These are phyloP conservation scores for Phalaenopsis hybrid DNA, from an alignment of 116 monocot species.

Conservation along the genomic window DNA sequence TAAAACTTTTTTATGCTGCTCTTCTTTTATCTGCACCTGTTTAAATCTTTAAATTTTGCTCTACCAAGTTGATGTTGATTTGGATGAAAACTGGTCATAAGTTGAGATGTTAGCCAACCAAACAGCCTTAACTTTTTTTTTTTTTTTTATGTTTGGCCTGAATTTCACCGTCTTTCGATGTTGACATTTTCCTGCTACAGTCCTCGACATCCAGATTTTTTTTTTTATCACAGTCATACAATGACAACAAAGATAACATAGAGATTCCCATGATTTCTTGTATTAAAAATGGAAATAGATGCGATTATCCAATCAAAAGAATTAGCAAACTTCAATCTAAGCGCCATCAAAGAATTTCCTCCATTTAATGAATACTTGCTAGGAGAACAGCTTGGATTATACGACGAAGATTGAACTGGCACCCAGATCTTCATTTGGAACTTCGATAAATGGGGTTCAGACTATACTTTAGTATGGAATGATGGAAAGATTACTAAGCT, in stretches of 20 bases:
- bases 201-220: not conserved
- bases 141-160: not conserved
- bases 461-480: no score
- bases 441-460: slow-evolving; percentile 66
- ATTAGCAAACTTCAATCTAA: slow-evolving; percentile 32
- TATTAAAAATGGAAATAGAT: slow-evolving; percentile 50
- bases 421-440: slow-evolving; percentile 86
- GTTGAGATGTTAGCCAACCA: not conserved
- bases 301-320: slow-evolving; percentile 46
- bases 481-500: no score
- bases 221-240: no score
- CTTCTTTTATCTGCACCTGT: no score
- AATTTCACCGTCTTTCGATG: not conserved
- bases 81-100: no score
- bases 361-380: slow-evolving; percentile 80
- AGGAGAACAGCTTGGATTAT: slow-evolving; percentile 51
- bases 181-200: slow-evolving; percentile 6
- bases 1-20: no score
- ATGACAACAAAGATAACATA: no score
- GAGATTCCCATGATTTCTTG: no score
- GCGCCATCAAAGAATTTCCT: slow-evolving; percentile 64
- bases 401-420: slow-evolving; percentile 49
- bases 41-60: no score
- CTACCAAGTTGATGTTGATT: no score
- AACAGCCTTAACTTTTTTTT: not conserved